Evolutionary conservation across 2,329 filamentous ascomycete genomes (phyloP), one percentile per base, ranked within the genome.

Genomic region (Monosporascus cannonballus): DNA sequence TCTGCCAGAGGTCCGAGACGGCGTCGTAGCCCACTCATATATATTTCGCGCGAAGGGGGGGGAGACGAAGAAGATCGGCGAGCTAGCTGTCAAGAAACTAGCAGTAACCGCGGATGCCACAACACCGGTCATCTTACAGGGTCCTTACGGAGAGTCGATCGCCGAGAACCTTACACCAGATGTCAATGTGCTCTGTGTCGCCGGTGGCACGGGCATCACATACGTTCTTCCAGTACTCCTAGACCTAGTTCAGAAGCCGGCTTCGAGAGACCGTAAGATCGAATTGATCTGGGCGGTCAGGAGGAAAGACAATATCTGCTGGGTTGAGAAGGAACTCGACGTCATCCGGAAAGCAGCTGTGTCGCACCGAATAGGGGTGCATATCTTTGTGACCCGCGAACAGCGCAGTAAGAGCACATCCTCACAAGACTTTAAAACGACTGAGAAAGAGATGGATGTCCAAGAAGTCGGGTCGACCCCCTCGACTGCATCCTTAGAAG

Each of bases 221-320:
- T 81, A 80, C 59, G 75, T 80, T 0, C 70, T 83, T 0, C 81
- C 81, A 0, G 66, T 79, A 0, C 67, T 82, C 0, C 65, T 82
- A 18, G 64, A 63, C 46, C 59, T 73, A 9, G 58, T 70, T 17
- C 55, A 66, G 51, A 64, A 66, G 14, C 56, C 56, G 20, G 57
- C 41, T 18, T 55, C 53, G 15, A 65, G 67, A 25, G 68, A 75
- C 51, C 70, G 76, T 49, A 75, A 72, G 54, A 64, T 87, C 2
- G 78, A 84, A 59, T 76, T 89, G n/a, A 71, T 87, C 52, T 89
- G 85, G 85, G 78, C 80, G 2, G 73, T 88, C 38, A 75, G 83
- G 15, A 76, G 78, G 41, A 69, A 70, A 6, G 64, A 67, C 6
- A 80, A 87, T 55, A 65, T 81, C 17, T 70, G 74, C 20, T 89